Evolutionary conservation across 2,329 filamentous ascomycete species (phyloP).

Genomic region (Cordyceps farinosa): DNA sequence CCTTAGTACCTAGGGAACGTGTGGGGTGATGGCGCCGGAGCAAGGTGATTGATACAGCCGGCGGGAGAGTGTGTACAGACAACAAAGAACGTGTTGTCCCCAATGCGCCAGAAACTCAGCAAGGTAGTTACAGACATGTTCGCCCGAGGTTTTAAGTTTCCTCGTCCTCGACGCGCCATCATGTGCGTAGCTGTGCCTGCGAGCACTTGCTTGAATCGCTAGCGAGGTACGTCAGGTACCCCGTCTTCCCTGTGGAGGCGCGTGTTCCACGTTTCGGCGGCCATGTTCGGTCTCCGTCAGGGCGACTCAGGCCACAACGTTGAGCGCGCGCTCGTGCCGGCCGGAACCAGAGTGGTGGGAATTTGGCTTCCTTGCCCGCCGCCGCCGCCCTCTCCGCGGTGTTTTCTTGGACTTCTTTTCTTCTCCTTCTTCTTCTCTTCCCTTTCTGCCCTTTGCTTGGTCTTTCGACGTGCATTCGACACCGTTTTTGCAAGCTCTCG

Average conservation of each 20-base stretch:
- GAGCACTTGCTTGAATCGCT: no score
- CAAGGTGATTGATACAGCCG: no score
- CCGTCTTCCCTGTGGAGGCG: background rate
- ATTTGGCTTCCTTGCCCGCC: background rate
- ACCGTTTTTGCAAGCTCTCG: background rate
- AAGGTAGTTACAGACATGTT: no score
- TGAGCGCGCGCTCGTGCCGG: background rate
- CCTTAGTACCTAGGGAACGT: no score
- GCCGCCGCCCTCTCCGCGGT: background rate
- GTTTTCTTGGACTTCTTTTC: background rate
- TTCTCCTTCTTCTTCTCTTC: background rate
- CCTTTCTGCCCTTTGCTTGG: background rate
- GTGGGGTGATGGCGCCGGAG: no score
- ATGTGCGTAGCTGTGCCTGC: no score
- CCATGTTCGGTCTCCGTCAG: background rate
- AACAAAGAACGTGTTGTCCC: no score
- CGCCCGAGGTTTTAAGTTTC: background rate
- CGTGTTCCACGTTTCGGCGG: background rate
- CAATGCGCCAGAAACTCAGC: no score
- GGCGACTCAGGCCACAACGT: background rate
- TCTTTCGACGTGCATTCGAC: no score
- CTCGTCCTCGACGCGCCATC: background rate
- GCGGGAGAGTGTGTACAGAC: no score
- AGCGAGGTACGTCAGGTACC: no score
- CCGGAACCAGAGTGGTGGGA: background rate